These are phyloP conservation scores for Phyllostachys edulis DNA, from an alignment of 176 grass and related monocot genomes.

Conservation along the genomic window DNA sequence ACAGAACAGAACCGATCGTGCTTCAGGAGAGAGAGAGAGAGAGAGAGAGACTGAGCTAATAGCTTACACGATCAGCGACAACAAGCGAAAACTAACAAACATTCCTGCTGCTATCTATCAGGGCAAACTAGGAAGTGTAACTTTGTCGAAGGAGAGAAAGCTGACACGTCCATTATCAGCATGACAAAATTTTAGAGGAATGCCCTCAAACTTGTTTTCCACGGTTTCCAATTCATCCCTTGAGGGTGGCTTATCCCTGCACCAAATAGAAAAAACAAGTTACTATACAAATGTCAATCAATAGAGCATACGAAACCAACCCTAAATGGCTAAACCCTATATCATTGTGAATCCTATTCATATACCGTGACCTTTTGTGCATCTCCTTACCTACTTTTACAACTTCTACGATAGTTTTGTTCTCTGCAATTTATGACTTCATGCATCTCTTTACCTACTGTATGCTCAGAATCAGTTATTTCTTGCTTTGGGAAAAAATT, in stretches of 20 bases:
- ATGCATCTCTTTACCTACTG: background rate
- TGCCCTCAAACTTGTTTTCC: conserved; percentile 34
- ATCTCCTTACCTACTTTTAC: background rate
- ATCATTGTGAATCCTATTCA: background rate
- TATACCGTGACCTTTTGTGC: background rate
- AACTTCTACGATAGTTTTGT: background rate
- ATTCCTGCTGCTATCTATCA: conserved; percentile 30
- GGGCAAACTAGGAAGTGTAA: conserved; percentile 46
- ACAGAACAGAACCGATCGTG: background rate
- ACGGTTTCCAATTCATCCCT: conserved; percentile 45
- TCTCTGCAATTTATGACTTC: background rate
- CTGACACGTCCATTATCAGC: conserved; percentile 55
- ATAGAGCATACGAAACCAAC: background rate
- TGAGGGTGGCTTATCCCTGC: conserved; percentile 50
- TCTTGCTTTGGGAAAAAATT: conserved; percentile 4
- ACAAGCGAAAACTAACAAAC: background rate
- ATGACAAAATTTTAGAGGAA: conserved; percentile 61
- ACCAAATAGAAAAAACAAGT: background rate
- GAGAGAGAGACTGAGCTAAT: background rate
- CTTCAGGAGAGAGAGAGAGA: too few species aligned
- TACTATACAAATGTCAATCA: background rate
- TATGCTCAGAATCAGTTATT: background rate
- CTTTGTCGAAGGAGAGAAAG: conserved; percentile 56
- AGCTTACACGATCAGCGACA: background rate
- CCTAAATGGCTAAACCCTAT: background rate